Evolutionary conservation across 1,284 basidiomycete genomes (phyloP).

Genomic region (Ustilago lituana): DNA sequence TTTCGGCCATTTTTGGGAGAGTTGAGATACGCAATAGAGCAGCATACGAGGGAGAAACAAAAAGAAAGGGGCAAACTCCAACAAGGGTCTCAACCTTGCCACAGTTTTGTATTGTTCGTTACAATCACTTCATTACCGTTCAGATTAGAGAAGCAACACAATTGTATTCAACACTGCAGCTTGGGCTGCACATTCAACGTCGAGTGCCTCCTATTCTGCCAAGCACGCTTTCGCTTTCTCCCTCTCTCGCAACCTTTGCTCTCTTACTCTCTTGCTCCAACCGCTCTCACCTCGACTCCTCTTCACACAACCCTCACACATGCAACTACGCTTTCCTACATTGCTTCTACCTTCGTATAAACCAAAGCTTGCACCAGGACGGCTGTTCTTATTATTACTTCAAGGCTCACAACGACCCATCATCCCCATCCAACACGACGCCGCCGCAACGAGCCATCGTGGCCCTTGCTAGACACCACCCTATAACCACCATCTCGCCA

Average conservation of each 20-base stretch:
- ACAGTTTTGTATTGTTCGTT: neutral
- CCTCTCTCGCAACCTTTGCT: neutral
- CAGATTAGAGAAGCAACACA: neutral
- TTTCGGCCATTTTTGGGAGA: neutral
- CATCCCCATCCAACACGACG: too few species aligned
- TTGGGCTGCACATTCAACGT: neutral
- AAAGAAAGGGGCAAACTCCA: constrained; percentile 18
- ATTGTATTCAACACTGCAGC: constrained; percentile 6
- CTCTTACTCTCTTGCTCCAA: neutral
- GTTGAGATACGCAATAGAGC: too few species aligned
- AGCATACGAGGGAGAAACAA: neutral
- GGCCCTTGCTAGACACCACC: too few species aligned
- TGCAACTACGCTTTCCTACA: too few species aligned
- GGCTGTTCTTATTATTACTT: too few species aligned
- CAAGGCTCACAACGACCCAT: too few species aligned
- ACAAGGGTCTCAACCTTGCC: constrained; percentile 2
- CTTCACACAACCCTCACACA: too few species aligned
- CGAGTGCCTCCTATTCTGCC: constrained; percentile 9
- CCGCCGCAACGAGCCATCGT: too few species aligned
- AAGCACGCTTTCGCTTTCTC: neutral
- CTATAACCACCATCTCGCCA: too few species aligned
- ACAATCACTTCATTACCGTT: neutral
- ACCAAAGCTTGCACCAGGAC: too few species aligned
- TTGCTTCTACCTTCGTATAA: too few species aligned
- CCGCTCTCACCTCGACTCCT: neutral